A percentile compares a stretch with the other conserved stretches of the same genome.
phyloP scores from a whole-genome alignment of 768 basidiomycete genomes.

The Trametes meyenii region DNA sequence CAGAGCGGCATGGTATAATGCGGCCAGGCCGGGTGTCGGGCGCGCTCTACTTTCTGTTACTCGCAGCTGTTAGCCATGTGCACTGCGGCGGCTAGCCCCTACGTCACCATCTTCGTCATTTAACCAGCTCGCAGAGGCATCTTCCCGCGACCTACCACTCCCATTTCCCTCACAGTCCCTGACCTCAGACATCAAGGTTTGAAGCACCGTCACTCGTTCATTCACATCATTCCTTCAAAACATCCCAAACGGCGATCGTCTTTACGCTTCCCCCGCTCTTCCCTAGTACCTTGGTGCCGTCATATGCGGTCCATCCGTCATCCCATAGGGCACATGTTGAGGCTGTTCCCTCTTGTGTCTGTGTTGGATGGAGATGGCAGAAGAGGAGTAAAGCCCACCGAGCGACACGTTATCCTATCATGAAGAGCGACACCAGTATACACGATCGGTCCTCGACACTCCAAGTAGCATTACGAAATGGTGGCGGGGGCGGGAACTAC shows the following conservation, averaged over 20 bases:
- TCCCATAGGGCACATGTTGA: not conserved
- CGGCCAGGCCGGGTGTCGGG: not conserved
- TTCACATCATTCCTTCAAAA: not conserved
- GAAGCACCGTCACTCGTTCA: too few relatives aligned
- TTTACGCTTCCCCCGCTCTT: not conserved
- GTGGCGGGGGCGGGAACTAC: not conserved
- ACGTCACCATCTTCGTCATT: not conserved
- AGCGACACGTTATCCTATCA: too few relatives aligned
- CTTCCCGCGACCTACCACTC: not conserved
- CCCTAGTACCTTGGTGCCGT: not conserved
- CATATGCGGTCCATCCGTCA: not conserved
- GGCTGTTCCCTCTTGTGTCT: not conserved
- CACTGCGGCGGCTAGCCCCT: not conserved
- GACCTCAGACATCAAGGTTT: too few relatives aligned
- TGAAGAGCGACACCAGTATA: not conserved
- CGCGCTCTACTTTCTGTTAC: not conserved
- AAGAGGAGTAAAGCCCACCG: too few relatives aligned
- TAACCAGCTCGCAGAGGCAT: not conserved
- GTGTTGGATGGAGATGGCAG: not conserved
- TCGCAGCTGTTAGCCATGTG: not conserved
- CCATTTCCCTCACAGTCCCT: too few relatives aligned
- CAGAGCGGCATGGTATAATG: conserved; percentile 6
- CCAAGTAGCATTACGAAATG: too few relatives aligned
- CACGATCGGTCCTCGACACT: not conserved
- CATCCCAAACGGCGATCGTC: not conserved